Evolutionary conservation across 371 early-diverging fungal species (phyloP).

Genomic region (Mortierella sp.): DNA sequence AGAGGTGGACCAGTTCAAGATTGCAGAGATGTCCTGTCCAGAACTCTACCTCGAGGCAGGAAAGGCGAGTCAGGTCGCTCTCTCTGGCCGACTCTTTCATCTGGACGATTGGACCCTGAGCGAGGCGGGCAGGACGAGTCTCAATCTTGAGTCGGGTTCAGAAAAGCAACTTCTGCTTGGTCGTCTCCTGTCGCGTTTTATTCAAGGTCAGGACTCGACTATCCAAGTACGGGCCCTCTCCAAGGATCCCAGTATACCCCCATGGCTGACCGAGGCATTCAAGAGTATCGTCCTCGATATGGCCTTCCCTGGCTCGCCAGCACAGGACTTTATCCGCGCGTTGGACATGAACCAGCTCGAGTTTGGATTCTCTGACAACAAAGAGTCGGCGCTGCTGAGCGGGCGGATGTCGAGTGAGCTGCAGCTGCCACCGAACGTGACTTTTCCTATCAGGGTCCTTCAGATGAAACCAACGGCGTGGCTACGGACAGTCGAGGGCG

Average conservation of each 20-base stretch:
- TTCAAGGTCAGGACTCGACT: slow-evolving; percentile 43
- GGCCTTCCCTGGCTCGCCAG: slow-evolving; percentile 51
- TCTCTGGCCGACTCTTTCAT: slow-evolving; percentile 48
- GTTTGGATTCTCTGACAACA: slow-evolving; percentile 34
- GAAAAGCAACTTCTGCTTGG: slow-evolving; percentile 49
- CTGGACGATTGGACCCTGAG: slow-evolving; percentile 47
- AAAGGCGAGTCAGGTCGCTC: slow-evolving; percentile 21
- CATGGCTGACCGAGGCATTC: slow-evolving; percentile 38
- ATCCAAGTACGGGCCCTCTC: slow-evolving; percentile 48
- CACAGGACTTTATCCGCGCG: slow-evolving; percentile 40
- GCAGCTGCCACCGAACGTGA: slow-evolving; percentile 50
- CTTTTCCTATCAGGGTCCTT: slow-evolving; percentile 48
- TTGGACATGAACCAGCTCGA: slow-evolving; percentile 37
- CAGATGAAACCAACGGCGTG: slow-evolving; percentile 41
- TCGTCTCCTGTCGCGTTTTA: slow-evolving; percentile 40
- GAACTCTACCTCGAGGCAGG: slow-evolving; percentile 34
- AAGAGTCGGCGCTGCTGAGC: slow-evolving; percentile 25
- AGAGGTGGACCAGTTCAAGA: slow-evolving; percentile 38
- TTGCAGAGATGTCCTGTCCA: slow-evolving; percentile 39
- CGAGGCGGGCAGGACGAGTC: not conserved
- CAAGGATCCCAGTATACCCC: slow-evolving; percentile 30
- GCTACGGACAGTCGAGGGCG: slow-evolving; percentile 22
- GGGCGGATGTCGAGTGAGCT: slow-evolving; percentile 39
- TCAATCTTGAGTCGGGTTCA: slow-evolving; percentile 12
- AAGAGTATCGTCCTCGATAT: slow-evolving; percentile 40